A percentile compares a stretch with the other conserved stretches of the same genome.
These are phyloP conservation scores for Aureobasidium sp. DNA, from an alignment of 2,329 filamentous ascomycete species.

Conservation along the genomic window DNA sequence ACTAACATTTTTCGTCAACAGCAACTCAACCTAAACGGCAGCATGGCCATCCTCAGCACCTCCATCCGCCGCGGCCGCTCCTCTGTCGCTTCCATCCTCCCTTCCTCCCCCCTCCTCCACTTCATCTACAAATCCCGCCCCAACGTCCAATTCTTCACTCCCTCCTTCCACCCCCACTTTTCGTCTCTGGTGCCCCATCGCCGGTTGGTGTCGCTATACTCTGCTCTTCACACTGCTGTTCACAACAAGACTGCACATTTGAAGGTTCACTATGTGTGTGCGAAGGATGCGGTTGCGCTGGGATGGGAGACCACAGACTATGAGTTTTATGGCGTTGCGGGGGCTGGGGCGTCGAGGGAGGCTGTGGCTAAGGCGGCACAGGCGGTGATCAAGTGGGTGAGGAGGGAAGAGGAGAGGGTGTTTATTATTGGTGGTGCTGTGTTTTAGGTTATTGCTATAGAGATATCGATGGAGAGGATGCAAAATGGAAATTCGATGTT, in stretches of 20 bases:
- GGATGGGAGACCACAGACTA: constrained; percentile 89
- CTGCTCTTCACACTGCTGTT: constrained; percentile 74
- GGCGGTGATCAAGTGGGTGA: constrained; percentile 84
- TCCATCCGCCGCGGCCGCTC: constrained; percentile 68
- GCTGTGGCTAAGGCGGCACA: constrained; percentile 80
- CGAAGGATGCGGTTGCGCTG: constrained; percentile 67
- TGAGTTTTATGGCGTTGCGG: constrained; percentile 92
- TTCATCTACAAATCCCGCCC: constrained; percentile 92
- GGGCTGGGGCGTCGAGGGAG: constrained; percentile 55
- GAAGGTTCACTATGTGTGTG: constrained; percentile 76
- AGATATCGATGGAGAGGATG: background rate
- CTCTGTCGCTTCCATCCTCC: constrained; percentile 65
- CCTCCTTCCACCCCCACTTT: constrained; percentile 68
- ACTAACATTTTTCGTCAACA: constrained; percentile 24
- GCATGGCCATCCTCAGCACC: constrained; percentile 64
- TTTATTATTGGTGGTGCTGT: constrained; percentile 99
- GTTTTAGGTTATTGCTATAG: constrained; percentile 29
- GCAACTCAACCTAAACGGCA: constrained; percentile 69
- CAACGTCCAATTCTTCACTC: constrained; percentile 95
- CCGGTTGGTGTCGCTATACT: constrained; percentile 74
- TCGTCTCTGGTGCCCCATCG: constrained; percentile 26
- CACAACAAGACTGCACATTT: constrained; percentile 78
- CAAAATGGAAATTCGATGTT: too few species aligned
- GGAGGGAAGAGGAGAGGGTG: constrained; percentile 82
- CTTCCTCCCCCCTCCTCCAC: constrained; percentile 74